phyloP scores from a whole-genome alignment of 1,284 basidiomycete species.

The Schizophyllum amplum region DNA sequence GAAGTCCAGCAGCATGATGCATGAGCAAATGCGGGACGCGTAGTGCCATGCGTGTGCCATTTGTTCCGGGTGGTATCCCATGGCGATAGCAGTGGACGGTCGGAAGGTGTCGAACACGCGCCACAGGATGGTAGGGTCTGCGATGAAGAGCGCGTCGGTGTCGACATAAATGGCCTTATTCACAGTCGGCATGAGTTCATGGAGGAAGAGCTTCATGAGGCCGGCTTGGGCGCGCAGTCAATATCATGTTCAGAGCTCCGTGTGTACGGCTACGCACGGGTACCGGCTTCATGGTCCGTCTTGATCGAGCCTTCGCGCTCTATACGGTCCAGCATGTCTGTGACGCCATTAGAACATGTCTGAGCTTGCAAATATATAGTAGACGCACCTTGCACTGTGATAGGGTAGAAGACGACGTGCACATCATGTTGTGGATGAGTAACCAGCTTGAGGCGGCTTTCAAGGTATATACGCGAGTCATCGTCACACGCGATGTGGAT shows the following conservation, averaged over 20 bases:
- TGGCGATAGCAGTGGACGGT: constrained; percentile 29
- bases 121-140: constrained; percentile 38
- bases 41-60: constrained; percentile 31
- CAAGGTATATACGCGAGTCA: constrained; percentile 27
- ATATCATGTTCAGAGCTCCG: background rate
- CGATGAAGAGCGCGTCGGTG: constrained; percentile 41
- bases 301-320: constrained; percentile 36
- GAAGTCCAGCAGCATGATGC: constrained; percentile 42
- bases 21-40: constrained; percentile 41
- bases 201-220: constrained; percentile 38
- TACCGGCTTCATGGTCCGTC: constrained; percentile 38
- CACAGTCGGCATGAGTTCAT: constrained; percentile 32
- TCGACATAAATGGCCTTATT: constrained; percentile 39
- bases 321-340: constrained; percentile 31
- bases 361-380: too few species aligned
- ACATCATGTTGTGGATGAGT: constrained; percentile 27
- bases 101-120: constrained; percentile 27
- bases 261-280: constrained; percentile 26
- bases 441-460: constrained; percentile 28
- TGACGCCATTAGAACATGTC: too few species aligned
- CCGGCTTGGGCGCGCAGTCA: constrained; percentile 25
- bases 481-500: constrained; percentile 42
- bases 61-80: constrained; percentile 37
- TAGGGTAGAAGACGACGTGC: constrained; percentile 31
- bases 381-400: constrained; percentile 21